Conservation (phyloP, 352 stramenopile genomes). For the Globisporangium ultimum region DNA sequence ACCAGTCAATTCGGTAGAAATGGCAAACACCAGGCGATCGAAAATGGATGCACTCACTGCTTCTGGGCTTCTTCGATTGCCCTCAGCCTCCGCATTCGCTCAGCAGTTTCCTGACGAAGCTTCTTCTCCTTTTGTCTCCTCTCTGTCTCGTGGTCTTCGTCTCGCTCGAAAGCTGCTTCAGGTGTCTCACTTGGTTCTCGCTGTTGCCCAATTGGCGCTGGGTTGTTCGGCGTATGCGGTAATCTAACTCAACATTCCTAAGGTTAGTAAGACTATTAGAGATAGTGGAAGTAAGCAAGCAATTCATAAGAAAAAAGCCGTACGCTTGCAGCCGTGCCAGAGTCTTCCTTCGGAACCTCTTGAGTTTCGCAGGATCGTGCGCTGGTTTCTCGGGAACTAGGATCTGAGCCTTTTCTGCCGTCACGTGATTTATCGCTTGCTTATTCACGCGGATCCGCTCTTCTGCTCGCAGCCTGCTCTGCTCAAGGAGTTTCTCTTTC, state of each 20-base stretch:
- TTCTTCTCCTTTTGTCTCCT: constrained; percentile 35
- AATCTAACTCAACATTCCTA: background rate
- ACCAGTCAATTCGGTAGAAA: background rate
- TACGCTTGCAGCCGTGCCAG: constrained; percentile 10
- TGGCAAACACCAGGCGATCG: background rate
- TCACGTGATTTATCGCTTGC: constrained; percentile 9
- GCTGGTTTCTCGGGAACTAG: constrained; percentile 7
- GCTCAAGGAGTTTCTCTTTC: constrained; percentile 25
- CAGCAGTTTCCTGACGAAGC: constrained; percentile 43
- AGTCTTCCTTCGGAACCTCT: constrained; percentile 17
- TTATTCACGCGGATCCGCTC: constrained; percentile 38
- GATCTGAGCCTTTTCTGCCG: background rate
- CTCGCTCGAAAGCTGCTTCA: constrained; percentile 3
- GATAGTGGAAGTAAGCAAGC: background rate
- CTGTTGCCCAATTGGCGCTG: background rate
- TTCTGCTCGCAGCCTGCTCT: constrained; percentile 40
- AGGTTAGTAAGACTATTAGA: no score
- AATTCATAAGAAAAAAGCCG: background rate
- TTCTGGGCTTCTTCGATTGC: constrained; percentile 38
- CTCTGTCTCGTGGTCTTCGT: constrained; percentile 23
- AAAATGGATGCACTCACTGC: constrained; percentile 19
- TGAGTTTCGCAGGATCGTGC: constrained; percentile 7
- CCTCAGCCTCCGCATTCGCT: constrained; percentile 41
- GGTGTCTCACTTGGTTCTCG: background rate
- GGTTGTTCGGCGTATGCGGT: background rate